A percentile compares a stretch with the other conserved stretches of the same genome.
Conservation (phyloP, 306 rosid species). For the Urtica urens region DNA sequence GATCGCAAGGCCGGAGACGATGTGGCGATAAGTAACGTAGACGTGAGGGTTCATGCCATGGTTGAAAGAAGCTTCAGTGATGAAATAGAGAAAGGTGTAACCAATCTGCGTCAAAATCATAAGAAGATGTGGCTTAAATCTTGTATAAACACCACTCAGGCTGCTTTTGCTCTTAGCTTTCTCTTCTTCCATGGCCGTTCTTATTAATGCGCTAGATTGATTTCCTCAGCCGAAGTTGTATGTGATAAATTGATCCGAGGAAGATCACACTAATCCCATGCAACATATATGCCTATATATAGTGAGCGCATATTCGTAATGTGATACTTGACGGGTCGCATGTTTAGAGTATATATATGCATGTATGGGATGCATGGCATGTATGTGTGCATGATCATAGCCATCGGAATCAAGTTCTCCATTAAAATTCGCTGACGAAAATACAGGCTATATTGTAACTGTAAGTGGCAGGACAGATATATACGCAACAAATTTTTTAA, state of each 20-base stretch:
- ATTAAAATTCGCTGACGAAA: background rate
- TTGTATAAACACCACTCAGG: conserved; percentile 11
- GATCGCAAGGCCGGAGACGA: conserved; percentile 34
- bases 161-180: background rate
- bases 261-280: conserved; percentile 15
- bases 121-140: conserved; percentile 59
- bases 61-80: conserved; percentile 71
- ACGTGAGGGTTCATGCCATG: conserved; percentile 89
- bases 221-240: conserved; percentile 13
- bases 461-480: background rate
- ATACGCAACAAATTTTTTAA: conserved; percentile 1
- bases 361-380: background rate
- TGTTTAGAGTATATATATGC: background rate
- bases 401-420: conserved; percentile 11
- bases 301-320: too few relatives aligned
- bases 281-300: background rate
- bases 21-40: conserved; percentile 63
- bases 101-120: conserved; percentile 43
- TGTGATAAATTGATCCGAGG: background rate
- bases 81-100: conserved; percentile 46
- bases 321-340: too few relatives aligned
- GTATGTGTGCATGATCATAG: background rate
- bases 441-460: background rate
- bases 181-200: background rate
- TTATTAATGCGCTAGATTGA: background rate